Conservation (phyloP, 129 eudicot genomes). For the Logfia minima region DNA sequence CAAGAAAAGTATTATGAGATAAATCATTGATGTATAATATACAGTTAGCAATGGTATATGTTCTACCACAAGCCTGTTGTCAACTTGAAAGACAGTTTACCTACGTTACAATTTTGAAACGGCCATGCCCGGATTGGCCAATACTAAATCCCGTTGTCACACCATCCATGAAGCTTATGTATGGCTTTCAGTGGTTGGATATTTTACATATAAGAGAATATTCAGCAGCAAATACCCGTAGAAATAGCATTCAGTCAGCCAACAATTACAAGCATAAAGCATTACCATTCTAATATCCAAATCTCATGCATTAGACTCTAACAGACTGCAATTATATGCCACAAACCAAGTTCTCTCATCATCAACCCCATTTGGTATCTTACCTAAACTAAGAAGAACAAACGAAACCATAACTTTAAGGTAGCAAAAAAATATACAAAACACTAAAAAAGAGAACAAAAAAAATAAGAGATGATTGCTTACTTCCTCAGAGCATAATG, state of each 20-base stretch:
- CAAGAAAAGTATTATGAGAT: constrained; percentile 79
- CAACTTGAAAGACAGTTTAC: constrained; percentile 39
- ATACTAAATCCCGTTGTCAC: constrained; percentile 98
- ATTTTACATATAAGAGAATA: constrained; percentile 92
- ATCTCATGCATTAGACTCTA: background rate
- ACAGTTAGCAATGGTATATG: constrained; percentile 3
- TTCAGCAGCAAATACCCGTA: constrained; percentile 85
- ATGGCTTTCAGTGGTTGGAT: constrained; percentile 77
- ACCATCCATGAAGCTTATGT: constrained; percentile 92
- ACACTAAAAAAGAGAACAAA: too few species aligned
- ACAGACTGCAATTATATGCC: too few species aligned
- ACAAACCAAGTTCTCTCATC: too few species aligned
- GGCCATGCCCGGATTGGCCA: constrained; percentile 96
- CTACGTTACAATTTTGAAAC: constrained; percentile 81
- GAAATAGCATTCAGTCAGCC: constrained; percentile 14
- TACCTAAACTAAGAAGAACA: too few species aligned
- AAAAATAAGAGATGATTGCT: too few species aligned
- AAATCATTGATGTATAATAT: constrained; percentile 1
- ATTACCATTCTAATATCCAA: constrained; percentile 14
- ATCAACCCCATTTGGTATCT: too few species aligned
- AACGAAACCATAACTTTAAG: too few species aligned
- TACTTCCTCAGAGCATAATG: too few species aligned
- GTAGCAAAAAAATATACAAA: too few species aligned
- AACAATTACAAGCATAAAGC: constrained; percentile 5
- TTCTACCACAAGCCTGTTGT: constrained; percentile 13